A percentile compares a stretch with the other conserved stretches of the same genome.
These are phyloP conservation scores for Venturia nashicola DNA, from an alignment of 2,329 filamentous ascomycete species.

Conservation along the genomic window DNA sequence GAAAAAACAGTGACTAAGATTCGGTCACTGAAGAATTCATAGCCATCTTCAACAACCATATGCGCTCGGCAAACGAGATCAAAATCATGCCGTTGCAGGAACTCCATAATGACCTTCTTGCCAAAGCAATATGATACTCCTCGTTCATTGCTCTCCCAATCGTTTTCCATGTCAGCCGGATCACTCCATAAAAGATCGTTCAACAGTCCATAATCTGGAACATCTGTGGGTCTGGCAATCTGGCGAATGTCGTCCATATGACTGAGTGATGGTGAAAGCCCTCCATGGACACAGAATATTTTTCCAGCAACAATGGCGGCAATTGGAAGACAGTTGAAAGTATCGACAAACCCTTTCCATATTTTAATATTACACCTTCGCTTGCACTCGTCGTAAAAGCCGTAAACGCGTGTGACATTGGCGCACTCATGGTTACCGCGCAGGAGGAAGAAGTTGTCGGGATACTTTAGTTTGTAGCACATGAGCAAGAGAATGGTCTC, in stretches of 20 bases:
- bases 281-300: slow-evolving; percentile 95
- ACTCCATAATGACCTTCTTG: slow-evolving; percentile 96
- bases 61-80: slow-evolving; percentile 94
- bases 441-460: slow-evolving; percentile 92
- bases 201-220: slow-evolving; percentile 88
- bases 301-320: slow-evolving; percentile 94
- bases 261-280: slow-evolving; percentile 77
- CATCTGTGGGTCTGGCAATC: slow-evolving; percentile 90
- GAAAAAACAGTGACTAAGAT: slow-evolving; percentile 95
- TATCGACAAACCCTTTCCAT: slow-evolving; percentile 97
- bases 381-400: slow-evolving; percentile 98
- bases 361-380: slow-evolving; percentile 90
- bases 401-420: slow-evolving; percentile 89
- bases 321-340: slow-evolving; percentile 90
- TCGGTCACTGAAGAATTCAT: slow-evolving; percentile 95
- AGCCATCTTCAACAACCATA: slow-evolving; percentile 98
- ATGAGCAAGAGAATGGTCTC: slow-evolving; percentile 88
- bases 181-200: slow-evolving; percentile 97
- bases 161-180: slow-evolving; percentile 92
- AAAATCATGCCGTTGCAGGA: slow-evolving; percentile 88
- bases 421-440: slow-evolving; percentile 95
- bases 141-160: slow-evolving; percentile 95
- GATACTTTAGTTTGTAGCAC: slow-evolving; percentile 95
- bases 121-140: slow-evolving; percentile 98
- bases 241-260: slow-evolving; percentile 99